phyloP scores from a whole-genome alignment of 2,329 filamentous ascomycete genomes.

The Calonectria honghensis region DNA sequence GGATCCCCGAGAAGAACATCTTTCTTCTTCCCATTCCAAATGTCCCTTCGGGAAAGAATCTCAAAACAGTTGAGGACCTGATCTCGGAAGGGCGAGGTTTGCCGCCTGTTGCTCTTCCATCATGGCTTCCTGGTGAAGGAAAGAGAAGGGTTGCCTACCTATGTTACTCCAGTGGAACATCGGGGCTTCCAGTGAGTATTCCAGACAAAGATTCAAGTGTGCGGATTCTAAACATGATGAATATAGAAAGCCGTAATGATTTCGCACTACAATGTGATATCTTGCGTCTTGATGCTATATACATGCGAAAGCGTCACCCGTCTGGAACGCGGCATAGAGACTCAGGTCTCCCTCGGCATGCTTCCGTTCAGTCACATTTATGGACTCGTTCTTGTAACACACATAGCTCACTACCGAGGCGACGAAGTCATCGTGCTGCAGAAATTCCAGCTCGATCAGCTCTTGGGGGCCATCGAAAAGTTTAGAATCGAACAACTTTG shows the following conservation, averaged over 20 bases:
- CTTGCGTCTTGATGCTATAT: not conserved
- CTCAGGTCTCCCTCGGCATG: constrained; percentile 70
- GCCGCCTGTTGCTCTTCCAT: not conserved
- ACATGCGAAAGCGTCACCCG: not conserved
- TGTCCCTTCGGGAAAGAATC: not conserved
- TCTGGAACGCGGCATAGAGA: not conserved
- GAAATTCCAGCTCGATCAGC: constrained; percentile 81
- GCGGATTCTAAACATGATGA: not conserved
- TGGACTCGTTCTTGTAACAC: constrained; percentile 81
- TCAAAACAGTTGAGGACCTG: not conserved
- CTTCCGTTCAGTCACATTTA: constrained; percentile 88
- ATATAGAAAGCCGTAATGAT: constrained; percentile 16
- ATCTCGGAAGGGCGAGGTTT: not conserved
- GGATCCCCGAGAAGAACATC: constrained; percentile 77
- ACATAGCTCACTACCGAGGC: constrained; percentile 79
- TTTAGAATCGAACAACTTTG: constrained; percentile 47
- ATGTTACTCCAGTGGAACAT: constrained; percentile 20
- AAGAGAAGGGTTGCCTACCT: constrained; percentile 5
- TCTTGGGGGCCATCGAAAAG: constrained; percentile 73
- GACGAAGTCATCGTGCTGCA: constrained; percentile 82
- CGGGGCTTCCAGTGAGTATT: constrained; percentile 1
- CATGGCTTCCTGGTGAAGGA: not conserved
- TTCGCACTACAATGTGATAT: constrained; percentile 20
- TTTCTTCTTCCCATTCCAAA: constrained; percentile 79
- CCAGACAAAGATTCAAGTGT: not conserved